These are phyloP conservation scores for Rubus idaeus DNA, from an alignment of 306 rosid species.

Conservation along the genomic window DNA sequence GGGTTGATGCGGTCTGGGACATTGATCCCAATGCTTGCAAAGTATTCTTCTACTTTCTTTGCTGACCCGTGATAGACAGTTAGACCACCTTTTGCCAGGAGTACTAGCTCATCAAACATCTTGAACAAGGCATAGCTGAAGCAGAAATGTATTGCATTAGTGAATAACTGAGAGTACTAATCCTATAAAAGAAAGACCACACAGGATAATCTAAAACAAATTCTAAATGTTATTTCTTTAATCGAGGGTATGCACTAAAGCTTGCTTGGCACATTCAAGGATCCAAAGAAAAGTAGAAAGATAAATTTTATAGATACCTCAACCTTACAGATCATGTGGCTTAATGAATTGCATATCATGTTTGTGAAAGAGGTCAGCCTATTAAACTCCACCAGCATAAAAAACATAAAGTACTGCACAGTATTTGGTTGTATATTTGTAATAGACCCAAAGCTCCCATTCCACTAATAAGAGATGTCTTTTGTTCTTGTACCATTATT, in stretches of 20 bases:
- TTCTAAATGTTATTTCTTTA: conserved; percentile 8
- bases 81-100: conserved; percentile 97
- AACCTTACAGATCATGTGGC: not conserved
- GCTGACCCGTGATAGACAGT: conserved; percentile 89
- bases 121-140: conserved; percentile 91
- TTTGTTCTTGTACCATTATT: not conserved
- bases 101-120: conserved; percentile 95
- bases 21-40: conserved; percentile 68
- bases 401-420: not conserved
- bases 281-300: not conserved
- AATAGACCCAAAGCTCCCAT: not conserved
- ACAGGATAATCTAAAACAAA: conserved; percentile 4
- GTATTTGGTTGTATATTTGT: too few species aligned
- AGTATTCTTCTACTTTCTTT: conserved; percentile 79
- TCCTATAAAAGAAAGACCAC: not conserved
- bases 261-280: not conserved
- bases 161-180: conserved; percentile 19
- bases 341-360: not conserved
- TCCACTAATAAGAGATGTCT: not conserved
- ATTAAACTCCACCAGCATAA: not conserved
- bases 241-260: not conserved
- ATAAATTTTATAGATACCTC: not conserved
- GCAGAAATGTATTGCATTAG: conserved; percentile 27
- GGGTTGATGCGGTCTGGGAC: conserved; percentile 89
- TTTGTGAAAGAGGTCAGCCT: not conserved